Percentiles rank a stretch among this genome's conserved stretches.
phyloP scores from a whole-genome alignment of 306 rosid genomes.

The Quillaja saponaria region DNA sequence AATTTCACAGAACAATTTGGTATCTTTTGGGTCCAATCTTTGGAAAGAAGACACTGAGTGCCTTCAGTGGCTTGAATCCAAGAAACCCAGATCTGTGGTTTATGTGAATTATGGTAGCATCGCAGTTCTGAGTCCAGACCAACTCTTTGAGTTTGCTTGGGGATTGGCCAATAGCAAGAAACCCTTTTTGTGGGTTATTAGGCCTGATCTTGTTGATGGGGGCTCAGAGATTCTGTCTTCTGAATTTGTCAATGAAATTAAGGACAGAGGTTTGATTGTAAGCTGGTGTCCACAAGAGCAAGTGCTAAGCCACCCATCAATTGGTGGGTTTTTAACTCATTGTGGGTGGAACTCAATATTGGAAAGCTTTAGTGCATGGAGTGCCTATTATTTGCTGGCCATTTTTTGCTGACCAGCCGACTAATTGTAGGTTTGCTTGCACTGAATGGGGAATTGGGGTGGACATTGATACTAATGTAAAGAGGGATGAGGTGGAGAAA shows the following conservation, averaged over 20 bases:
- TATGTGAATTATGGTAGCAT: constrained; percentile 23
- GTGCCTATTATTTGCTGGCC: constrained; percentile 31
- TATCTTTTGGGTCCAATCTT: constrained; percentile 3
- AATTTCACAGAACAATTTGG: neutral
- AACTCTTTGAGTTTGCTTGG: constrained; percentile 36
- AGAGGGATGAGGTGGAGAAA: constrained; percentile 18
- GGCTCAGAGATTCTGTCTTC: constrained; percentile 14
- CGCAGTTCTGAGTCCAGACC: constrained; percentile 3
- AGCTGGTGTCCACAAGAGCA: constrained; percentile 34
- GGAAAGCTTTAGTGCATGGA: constrained; percentile 18
- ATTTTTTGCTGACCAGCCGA: constrained; percentile 20
- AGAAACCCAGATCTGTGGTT: constrained; percentile 21
- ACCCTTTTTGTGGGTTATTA: constrained; percentile 32
- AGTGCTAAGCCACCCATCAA: constrained; percentile 9
- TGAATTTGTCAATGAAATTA: constrained; percentile 6
- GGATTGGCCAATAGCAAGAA: constrained; percentile 32
- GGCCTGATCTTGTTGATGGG: constrained; percentile 28
- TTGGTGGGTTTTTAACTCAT: constrained; percentile 24
- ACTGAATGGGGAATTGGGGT: constrained; percentile 27
- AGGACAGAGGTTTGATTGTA: constrained; percentile 12
- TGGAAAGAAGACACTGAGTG: constrained; percentile 21
- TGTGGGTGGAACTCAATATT: constrained; percentile 20
- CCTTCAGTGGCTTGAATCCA: constrained; percentile 26
- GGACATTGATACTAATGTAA: constrained; percentile 17
- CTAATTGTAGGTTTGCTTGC: constrained; percentile 13